Percentiles rank a stretch among this genome's conserved stretches.
Evolutionary conservation across 2,329 filamentous ascomycete species (phyloP).

Genomic region (Clarireedia homoeocarpa): DNA sequence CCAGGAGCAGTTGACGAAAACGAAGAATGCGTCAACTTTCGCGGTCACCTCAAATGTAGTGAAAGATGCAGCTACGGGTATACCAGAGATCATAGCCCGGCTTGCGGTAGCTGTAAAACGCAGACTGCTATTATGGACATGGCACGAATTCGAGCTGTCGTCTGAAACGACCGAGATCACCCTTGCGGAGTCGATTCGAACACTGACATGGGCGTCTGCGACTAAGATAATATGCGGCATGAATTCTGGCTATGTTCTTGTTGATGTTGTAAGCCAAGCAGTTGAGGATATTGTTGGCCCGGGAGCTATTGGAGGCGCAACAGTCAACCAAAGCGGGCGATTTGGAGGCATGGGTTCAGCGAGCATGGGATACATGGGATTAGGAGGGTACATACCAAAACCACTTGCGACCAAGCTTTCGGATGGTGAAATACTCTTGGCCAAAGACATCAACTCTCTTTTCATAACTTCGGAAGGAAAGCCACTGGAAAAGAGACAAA

Average conservation of each 20-base stretch:
- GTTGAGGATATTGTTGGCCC: conserved; percentile 74
- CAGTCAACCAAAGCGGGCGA: conserved; percentile 45
- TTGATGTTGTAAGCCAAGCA: conserved; percentile 70
- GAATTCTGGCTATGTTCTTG: conserved; percentile 83
- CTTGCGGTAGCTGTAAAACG: conserved; percentile 91
- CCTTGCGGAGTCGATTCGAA: conserved; percentile 76
- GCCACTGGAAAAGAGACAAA: conserved; percentile 71
- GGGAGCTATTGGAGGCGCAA: conserved; percentile 59
- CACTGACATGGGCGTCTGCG: conserved; percentile 83
- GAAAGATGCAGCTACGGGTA: conserved; percentile 76
- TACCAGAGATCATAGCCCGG: conserved; percentile 86
- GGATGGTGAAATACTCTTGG: conserved; percentile 80
- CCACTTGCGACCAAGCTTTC: conserved; percentile 77
- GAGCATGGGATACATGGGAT: conserved; percentile 94
- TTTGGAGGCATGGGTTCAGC: conserved; percentile 78
- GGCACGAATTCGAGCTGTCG: conserved; percentile 87
- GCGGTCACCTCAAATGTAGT: conserved; percentile 94
- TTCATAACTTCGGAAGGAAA: conserved; percentile 84
- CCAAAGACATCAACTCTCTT: conserved; percentile 93
- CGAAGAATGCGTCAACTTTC: conserved; percentile 83
- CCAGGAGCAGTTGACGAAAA: conserved; percentile 70
- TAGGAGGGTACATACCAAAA: conserved; percentile 85
- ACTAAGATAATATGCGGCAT: conserved; percentile 84
- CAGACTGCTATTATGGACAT: conserved; percentile 83
- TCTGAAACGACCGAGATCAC: conserved; percentile 68